These are phyloP conservation scores for Brasilioporus rufonigricans DNA, from an alignment of 768 basidiomycete genomes.

Conservation along the genomic window DNA sequence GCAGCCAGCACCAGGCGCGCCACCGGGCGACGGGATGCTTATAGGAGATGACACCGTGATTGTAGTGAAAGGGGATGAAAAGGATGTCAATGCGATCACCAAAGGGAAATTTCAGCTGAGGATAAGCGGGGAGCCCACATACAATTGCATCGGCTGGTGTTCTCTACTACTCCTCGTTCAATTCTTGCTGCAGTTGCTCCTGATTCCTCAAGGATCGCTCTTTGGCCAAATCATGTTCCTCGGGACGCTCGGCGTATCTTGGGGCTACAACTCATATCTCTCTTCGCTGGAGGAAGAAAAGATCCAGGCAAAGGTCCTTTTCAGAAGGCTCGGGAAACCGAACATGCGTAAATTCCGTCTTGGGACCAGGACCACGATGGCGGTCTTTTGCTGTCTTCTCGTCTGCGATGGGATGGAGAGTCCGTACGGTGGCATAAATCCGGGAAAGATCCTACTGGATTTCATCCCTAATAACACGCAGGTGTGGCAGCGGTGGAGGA, in stretches of 20 bases:
- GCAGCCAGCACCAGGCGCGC: conserved; percentile 23
- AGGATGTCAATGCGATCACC: conserved; percentile 30
- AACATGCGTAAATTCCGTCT: not conserved
- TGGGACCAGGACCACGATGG: not conserved
- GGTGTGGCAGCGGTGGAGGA: not conserved
- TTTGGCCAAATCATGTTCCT: conserved; percentile 38
- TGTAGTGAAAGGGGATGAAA: conserved; percentile 32
- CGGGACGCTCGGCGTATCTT: conserved; percentile 30
- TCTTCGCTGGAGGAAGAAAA: conserved; percentile 37
- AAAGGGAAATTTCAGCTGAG: conserved; percentile 29
- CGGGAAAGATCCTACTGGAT: not conserved
- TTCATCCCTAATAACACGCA: not conserved
- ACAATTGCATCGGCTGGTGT: conserved; percentile 25
- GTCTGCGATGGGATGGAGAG: not conserved
- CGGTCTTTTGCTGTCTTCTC: not conserved
- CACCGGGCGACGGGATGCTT: conserved; percentile 34
- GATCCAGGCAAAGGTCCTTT: conserved; percentile 20
- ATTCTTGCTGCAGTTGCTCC: conserved; percentile 33
- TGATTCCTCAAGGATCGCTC: conserved; percentile 34
- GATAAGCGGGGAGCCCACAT: conserved; percentile 11
- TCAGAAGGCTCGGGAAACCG: not conserved
- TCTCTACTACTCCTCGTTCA: conserved; percentile 33
- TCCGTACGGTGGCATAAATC: not conserved
- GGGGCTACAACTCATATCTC: conserved; percentile 36
- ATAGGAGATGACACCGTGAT: conserved; percentile 24